Percentiles rank a stretch among this genome's conserved stretches.
Conservation (phyloP, 345 rosid species). For the Draba incana region DNA sequence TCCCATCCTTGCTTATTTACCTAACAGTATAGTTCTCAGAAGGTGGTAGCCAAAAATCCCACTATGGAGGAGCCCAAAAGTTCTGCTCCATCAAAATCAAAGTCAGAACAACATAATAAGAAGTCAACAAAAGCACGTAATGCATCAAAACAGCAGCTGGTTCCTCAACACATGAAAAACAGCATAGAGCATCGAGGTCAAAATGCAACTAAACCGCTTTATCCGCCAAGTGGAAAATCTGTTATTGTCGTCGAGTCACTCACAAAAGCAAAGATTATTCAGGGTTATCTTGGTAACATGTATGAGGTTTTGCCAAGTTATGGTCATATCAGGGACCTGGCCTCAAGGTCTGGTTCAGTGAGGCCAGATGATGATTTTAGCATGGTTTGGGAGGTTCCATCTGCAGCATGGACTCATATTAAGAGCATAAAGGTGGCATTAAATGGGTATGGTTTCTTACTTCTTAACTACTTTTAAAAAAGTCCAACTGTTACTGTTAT, state of each 20-base stretch:
- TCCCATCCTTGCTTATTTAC: constrained; percentile 27
- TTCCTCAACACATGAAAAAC: constrained; percentile 45
- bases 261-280: constrained; percentile 92
- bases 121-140: constrained; percentile 44
- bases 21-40: constrained; percentile 54
- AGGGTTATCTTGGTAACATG: constrained; percentile 89
- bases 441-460: constrained; percentile 57
- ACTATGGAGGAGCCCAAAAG: constrained; percentile 32
- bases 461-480: constrained; percentile 14
- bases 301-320: constrained; percentile 93
- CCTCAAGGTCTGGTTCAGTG: constrained; percentile 96
- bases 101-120: constrained; percentile 47
- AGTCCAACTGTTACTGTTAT: constrained; percentile 9
- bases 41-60: constrained; percentile 32
- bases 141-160: constrained; percentile 43
- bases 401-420: constrained; percentile 96
- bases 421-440: constrained; percentile 92
- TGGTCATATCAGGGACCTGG: constrained; percentile 97
- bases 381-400: constrained; percentile 99
- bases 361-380: constrained; percentile 97
- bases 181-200: constrained; percentile 45
- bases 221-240: constrained; percentile 84
- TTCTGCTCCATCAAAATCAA: constrained; percentile 48
- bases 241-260: constrained; percentile 92
- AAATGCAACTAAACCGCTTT: constrained; percentile 57